Evolutionary conservation across 176 grass and related monocot genomes (phyloP), one percentile per base, ranked within the genome.

Genomic region (Rhynchospora pubera): DNA sequence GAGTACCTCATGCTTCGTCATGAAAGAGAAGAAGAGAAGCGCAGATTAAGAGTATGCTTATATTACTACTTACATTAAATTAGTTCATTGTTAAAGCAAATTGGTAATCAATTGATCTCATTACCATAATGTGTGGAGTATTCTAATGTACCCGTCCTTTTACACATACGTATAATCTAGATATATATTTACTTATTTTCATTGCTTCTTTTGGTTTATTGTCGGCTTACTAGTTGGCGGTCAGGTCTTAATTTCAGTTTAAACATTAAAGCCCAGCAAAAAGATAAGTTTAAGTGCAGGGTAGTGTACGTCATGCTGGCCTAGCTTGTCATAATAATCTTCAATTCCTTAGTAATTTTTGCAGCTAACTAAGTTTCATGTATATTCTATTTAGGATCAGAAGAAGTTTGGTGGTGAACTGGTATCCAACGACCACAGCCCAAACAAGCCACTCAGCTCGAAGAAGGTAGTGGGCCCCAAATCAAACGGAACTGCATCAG

Each of bases 21-120:
- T 62, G 97, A 99, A 84, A 99, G 97, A 61, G 97, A 96, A 84
- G 97, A 99, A 90, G 93, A 95, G 10, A 99, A 99, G 83, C 94
- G 91, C 83, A 93, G 89, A 87, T 86, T 87, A 83, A 85, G 91
- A 90, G 97, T 98, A 78, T 79, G 53, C 66, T 75, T 60, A 15
- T 34, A 9, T 32, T 43, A 68, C 22, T 74, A 39, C 34, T 39
- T 39, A 39, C 34, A 39, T 39, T 57, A 56, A 28, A 39, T 72
- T 21, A 79, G 39, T 43, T 15, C 47, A 43, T 62, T 7, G 15
- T 57, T 57, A 57, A 23, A 30, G 57, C 16, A 19, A 78, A 78
- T 56, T 14, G 62, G 44, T 62, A 80, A 18, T 67, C 64, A 42
- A 30, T 28, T 15, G 47, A 51, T 51, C n/a, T 23, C 21, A 51